Percentiles rank a stretch among this genome's conserved stretches.
phyloP scores from a whole-genome alignment of 768 basidiomycete species.

The Lentinula detonsa region DNA sequence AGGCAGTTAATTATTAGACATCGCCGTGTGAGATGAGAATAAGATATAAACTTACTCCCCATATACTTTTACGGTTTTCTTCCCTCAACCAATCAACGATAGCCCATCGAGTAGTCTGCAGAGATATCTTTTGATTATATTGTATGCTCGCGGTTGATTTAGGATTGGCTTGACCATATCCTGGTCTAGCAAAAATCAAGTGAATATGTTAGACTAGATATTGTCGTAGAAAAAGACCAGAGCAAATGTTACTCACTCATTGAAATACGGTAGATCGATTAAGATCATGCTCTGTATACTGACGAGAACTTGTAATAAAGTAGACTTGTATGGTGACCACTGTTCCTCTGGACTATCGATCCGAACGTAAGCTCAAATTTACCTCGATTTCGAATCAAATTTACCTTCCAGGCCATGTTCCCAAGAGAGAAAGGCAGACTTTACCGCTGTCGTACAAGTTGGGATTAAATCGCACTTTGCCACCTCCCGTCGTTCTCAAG shows the following conservation, averaged over 20 bases:
- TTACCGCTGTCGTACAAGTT: slow-evolving; percentile 45
- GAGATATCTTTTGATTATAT: slow-evolving; percentile 39
- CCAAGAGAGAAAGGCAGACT: slow-evolving; percentile 50
- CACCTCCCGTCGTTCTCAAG: slow-evolving; percentile 47
- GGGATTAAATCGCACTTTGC: slow-evolving; percentile 48
- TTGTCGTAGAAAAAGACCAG: not conserved
- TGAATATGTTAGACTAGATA: not conserved
- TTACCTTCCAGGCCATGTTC: slow-evolving; percentile 50
- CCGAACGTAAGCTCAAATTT: not conserved
- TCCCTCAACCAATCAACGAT: slow-evolving; percentile 49
- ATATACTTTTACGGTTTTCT: slow-evolving; percentile 33
- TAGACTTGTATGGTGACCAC: slow-evolving; percentile 44
- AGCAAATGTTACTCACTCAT: slow-evolving; percentile 37
- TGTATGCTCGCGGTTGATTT: slow-evolving; percentile 26
- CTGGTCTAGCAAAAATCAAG: slow-evolving; percentile 30
- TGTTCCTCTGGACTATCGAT: slow-evolving; percentile 30
- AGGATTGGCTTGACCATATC: slow-evolving; percentile 35
- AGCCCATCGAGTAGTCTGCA: slow-evolving; percentile 44
- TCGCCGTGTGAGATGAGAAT: not conserved
- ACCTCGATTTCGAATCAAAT: slow-evolving; percentile 4
- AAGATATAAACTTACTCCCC: slow-evolving; percentile 32
- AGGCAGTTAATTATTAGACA: not conserved
- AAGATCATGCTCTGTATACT: slow-evolving; percentile 58
- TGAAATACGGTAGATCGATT: slow-evolving; percentile 48
- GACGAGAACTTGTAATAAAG: slow-evolving; percentile 49